Evolutionary conservation across 768 basidiomycete species (phyloP), one percentile per base, ranked within the genome.

Genomic region (Phanerochaete carnosa): DNA sequence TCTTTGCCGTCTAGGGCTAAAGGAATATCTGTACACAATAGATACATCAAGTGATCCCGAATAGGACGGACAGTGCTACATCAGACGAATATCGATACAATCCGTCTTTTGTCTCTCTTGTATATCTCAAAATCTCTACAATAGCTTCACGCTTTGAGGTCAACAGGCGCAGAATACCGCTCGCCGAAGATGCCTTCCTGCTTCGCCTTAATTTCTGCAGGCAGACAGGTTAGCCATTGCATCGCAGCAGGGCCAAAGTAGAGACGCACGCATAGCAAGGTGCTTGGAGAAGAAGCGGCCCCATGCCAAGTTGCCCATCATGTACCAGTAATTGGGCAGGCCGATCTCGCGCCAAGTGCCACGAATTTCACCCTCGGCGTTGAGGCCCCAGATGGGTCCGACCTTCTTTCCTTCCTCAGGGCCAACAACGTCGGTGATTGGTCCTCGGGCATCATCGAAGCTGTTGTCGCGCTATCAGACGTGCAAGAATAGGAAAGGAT

Each of bases 221-320:
- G 16, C n/a, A 22, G 25, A 19, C 56, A 46, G 2, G 23, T 47
- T 28, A 55, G 59, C 32, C 6, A n/a, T n/a, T 5, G 23, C 13
- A 35, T 2, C 11, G 35, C 2, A 6, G 30, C 9, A 54, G 22
- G 8, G 25, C 45, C 25, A 50, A 9, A 23, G 13, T 39, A 8
- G 29, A 50, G 3, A 82, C 86, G 66, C 67, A 89, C 86, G 86
- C 50, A 89, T 74, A 0, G 85, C 87, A 39, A 89, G 52, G 66
- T 86, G 86, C 59, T 82, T 87, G 4, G 88, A 89, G 69, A 87
- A 79, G 78, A 88, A 89, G 0, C 88, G 78, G 59, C 81, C 82
- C 62, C 84, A 64, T 0, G 84, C 83, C 6, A 90, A 69, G 66
- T 87, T 87, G 13, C 84, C 87, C 72, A 85, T 76, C 78, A 84